Percentiles rank a stretch among this genome's conserved stretches.
Evolutionary conservation across 139 green algal genomes (phyloP).

Genomic region (Chlamydomonas schloesseri): DNA sequence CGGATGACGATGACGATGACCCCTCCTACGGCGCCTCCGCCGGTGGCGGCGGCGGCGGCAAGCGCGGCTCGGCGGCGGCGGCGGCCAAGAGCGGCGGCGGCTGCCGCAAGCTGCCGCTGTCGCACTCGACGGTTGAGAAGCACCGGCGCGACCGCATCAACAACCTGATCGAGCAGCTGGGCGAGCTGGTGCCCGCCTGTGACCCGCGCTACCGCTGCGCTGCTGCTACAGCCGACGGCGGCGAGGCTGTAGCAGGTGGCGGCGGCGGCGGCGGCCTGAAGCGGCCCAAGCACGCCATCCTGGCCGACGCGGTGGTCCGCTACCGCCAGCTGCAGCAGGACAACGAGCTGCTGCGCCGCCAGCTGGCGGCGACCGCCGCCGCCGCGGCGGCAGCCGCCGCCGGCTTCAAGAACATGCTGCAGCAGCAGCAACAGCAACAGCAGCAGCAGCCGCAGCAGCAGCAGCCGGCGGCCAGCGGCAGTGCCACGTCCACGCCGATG

Average conservation of each 20-base stretch:
- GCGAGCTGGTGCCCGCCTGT: slow-evolving; percentile 41
- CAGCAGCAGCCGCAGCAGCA: too few species aligned
- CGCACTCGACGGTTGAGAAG: slow-evolving; percentile 81
- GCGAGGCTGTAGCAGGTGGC: too few species aligned
- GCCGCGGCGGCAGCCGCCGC: too few species aligned
- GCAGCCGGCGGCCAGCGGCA: too few species aligned
- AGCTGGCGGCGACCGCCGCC: neutral
- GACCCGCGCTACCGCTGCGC: neutral
- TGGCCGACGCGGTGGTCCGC: slow-evolving; percentile 67
- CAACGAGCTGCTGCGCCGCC: slow-evolving; percentile 51
- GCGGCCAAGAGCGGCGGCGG: too few species aligned
- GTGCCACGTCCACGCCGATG: too few species aligned
- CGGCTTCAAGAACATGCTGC: too few species aligned
- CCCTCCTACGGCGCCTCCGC: too few species aligned
- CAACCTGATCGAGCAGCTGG: slow-evolving; percentile 75
- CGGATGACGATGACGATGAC: too few species aligned
- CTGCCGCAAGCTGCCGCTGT: slow-evolving; percentile 36
- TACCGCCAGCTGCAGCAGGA: slow-evolving; percentile 10
- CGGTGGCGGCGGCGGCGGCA: too few species aligned
- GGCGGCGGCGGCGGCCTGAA: neutral
- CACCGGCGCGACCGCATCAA: slow-evolving; percentile 82
- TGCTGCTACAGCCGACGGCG: neutral
- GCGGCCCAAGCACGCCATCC: slow-evolving; percentile 73
- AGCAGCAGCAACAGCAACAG: too few species aligned
- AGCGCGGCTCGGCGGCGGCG: too few species aligned